phyloP scores from a whole-genome alignment of 805 yeast genomes.

The Kluyveromyces wickerhamii region DNA sequence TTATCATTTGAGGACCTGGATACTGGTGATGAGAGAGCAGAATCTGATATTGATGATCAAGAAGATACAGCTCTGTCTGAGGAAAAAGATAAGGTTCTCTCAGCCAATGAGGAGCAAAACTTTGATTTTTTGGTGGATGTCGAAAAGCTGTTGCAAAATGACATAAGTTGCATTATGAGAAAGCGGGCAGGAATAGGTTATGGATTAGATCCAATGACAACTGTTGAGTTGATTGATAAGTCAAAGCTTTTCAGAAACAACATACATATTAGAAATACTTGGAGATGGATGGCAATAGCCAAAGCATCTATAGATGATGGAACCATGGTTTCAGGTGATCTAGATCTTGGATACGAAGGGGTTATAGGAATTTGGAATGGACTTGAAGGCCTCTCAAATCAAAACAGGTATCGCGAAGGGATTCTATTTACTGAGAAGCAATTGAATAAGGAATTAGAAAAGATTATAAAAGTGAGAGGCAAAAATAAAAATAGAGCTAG shows the following conservation, averaged over 20 bases:
- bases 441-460: constrained; percentile 28
- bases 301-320: constrained; percentile 55
- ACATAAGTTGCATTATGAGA: constrained; percentile 65
- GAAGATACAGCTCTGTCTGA: constrained; percentile 5
- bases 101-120: constrained; percentile 16
- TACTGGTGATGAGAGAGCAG: constrained; percentile 12
- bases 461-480: constrained; percentile 35
- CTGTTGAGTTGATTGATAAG: constrained; percentile 51
- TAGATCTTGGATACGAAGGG: constrained; percentile 84
- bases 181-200: constrained; percentile 68
- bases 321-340: constrained; percentile 55
- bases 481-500: constrained; percentile 21
- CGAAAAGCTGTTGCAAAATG: constrained; percentile 50
- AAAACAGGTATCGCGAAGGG: constrained; percentile 37
- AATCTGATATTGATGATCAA: constrained; percentile 1
- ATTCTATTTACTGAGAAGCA: constrained; percentile 26
- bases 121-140: constrained; percentile 28
- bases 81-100: constrained; percentile 8
- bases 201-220: constrained; percentile 56
- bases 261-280: constrained; percentile 62
- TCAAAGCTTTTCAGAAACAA: constrained; percentile 42
- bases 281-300: constrained; percentile 87
- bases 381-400: constrained; percentile 41
- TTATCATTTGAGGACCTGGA: constrained; percentile 29
- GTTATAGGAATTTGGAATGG: constrained; percentile 88